phyloP scores from a whole-genome alignment of 768 basidiomycete species.

The Inosperma sp. region DNA sequence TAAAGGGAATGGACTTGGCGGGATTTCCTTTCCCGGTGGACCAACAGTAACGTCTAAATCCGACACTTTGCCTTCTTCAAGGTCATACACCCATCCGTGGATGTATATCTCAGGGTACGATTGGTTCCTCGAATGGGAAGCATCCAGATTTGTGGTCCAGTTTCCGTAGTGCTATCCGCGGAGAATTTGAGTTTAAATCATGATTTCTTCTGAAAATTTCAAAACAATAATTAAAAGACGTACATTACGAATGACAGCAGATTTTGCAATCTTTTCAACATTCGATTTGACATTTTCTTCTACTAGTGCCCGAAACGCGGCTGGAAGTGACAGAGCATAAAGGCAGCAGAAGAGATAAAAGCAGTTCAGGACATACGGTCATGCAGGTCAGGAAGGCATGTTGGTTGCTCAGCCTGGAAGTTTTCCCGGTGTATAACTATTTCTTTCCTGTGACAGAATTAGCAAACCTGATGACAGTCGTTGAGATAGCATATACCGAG shows the following conservation, averaged over 20 bases:
- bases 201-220: not conserved
- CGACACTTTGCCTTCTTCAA: constrained; percentile 45
- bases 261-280: constrained; percentile 26
- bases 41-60: constrained; percentile 44
- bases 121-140: too few species aligned
- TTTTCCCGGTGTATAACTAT: constrained; percentile 32
- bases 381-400: constrained; percentile 26
- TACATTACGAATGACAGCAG: constrained; percentile 17
- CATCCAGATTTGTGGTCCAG: constrained; percentile 5
- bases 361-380: constrained; percentile 25
- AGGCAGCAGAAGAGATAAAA: not conserved
- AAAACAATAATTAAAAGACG: not conserved
- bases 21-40: constrained; percentile 33
- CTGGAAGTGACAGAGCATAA: not conserved
- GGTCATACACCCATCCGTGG: constrained; percentile 59
- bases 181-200: not conserved
- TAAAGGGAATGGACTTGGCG: constrained; percentile 23
- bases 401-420: constrained; percentile 13
- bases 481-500: constrained; percentile 21
- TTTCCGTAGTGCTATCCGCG: not conserved
- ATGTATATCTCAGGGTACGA: constrained; percentile 31
- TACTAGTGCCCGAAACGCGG: constrained; percentile 33
- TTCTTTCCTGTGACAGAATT: constrained; percentile 15
- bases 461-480: not conserved
- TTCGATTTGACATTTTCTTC: constrained; percentile 40